Percentiles rank a stretch among this genome's conserved stretches.
Evolutionary conservation across 2,329 filamentous ascomycete species (phyloP).

Genomic region (Thelonectria olida): DNA sequence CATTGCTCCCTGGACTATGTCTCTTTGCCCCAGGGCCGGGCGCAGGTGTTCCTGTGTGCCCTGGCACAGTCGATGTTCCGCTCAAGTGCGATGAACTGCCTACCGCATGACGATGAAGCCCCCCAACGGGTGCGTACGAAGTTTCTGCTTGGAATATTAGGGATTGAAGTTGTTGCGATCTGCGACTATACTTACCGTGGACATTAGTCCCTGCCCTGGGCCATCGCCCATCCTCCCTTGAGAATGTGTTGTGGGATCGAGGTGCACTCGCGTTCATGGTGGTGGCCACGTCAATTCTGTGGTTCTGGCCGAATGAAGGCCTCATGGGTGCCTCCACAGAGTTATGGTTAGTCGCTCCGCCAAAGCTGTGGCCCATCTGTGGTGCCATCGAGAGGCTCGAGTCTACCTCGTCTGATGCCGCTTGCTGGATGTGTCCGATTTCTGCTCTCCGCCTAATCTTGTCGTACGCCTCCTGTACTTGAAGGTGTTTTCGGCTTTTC

Average conservation of each 20-base stretch:
- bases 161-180: no score
- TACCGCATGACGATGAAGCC: conserved; percentile 19
- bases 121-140: conserved; percentile 14
- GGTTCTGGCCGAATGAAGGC: conserved; percentile 22
- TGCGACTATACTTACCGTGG: conserved; percentile 22
- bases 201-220: conserved; percentile 17
- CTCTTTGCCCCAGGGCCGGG: conserved; percentile 14
- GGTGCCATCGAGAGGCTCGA: conserved; percentile 33
- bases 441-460: conserved; percentile 66
- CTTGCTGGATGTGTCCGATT: conserved; percentile 63
- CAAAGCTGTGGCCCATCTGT: conserved; percentile 19
- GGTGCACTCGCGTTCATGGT: conserved; percentile 27
- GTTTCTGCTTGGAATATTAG: conserved; percentile 27
- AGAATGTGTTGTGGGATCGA: conserved; percentile 18
- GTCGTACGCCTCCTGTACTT: conserved; percentile 73
- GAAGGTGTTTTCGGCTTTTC: conserved; percentile 74
- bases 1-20: conserved; percentile 17
- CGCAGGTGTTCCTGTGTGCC: conserved; percentile 15
- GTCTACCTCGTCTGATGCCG: conserved; percentile 58
- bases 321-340: not conserved
- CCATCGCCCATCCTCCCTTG: conserved; percentile 31
- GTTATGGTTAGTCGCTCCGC: conserved; percentile 5
- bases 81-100: conserved; percentile 14
- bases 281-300: conserved; percentile 28
- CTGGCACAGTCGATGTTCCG: conserved; percentile 13